Evolutionary conservation across 306 rosid species (phyloP), one percentile per base, ranked within the genome.

Genomic region (Castanea crenata): DNA sequence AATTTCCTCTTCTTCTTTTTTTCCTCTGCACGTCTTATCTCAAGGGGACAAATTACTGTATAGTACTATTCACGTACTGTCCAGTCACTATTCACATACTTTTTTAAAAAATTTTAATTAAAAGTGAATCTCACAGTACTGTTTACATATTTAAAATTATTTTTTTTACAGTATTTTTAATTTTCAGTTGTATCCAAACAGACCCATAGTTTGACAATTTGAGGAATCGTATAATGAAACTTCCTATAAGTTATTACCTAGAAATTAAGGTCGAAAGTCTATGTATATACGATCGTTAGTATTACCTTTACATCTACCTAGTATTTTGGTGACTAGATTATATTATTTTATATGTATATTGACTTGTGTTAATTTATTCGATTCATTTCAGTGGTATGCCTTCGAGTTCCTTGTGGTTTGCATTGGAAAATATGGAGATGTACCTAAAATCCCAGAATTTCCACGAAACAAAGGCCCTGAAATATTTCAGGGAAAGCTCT

Each of bases 391-490:
- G 97, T 86, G 94, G 89, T 92, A 89, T n/a, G 77, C 82, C 1
- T 90, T 92, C 75, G 97, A 92, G 80, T 83, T 89, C 51, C 62
- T 92, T 19, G 93, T 92, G 81, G 65, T 92, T 8, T 92, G 97
- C 86, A 35, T 81, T 18, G 97, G 97, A 20, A 92, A 83, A 77
- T 88, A 87, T 67, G 97, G 97, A 15, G 97, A 90, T 74, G 71
- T 85, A 65, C 77, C 92, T 0, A 61, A 51, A 46, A 82, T 89
- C 63, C 97, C 93, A 27, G n/a, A 49, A n/a, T 92, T 89, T 46
- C 89, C 86, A 58, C 18, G 31, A 6, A 83, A 79, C 14, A 86
- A 83, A 55, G 95, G 93, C 1, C 84, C 92, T 11, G 89, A 86
- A 38, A 64, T 83, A 56, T 92, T 92, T 84, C 79, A 85, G n/a